A percentile compares a stretch with the other conserved stretches of the same genome.
Evolutionary conservation across 129 eudicot genomes (phyloP).

Genomic region (Kitagawia praeruptora): DNA sequence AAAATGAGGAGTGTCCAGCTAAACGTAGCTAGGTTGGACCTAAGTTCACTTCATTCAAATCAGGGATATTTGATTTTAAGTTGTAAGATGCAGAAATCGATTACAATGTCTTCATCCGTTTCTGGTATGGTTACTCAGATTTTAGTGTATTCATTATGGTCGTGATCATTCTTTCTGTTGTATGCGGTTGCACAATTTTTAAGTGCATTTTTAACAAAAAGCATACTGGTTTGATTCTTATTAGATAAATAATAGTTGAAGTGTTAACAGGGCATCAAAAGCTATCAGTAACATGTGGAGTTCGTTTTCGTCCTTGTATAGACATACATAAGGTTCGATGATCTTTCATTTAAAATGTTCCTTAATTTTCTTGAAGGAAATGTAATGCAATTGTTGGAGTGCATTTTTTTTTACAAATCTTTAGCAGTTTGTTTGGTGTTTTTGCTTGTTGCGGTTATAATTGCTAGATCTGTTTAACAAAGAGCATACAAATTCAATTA

Average conservation of each 20-base stretch:
- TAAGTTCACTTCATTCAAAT: conserved; percentile 12
- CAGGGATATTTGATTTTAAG: conserved; percentile 7
- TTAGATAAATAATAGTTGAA: neutral
- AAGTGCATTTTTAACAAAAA: neutral
- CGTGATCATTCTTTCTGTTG: neutral
- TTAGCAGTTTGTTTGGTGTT: neutral
- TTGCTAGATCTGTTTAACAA: neutral
- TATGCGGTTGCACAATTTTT: neutral
- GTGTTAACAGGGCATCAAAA: conserved; percentile 36
- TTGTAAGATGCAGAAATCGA: conserved; percentile 11
- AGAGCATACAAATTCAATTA: no score
- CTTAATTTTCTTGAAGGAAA: no score
- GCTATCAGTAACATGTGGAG: conserved; percentile 48
- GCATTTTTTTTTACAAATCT: no score
- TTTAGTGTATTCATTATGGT: neutral
- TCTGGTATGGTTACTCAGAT: conserved; percentile 20
- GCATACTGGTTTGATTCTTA: neutral
- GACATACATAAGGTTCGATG: conserved; percentile 80
- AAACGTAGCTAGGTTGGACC: conserved; percentile 11
- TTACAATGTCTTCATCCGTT: conserved; percentile 6
- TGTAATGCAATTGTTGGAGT: neutral
- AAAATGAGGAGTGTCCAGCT: conserved; percentile 15
- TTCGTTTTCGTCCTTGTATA: conserved; percentile 91
- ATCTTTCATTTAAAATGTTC: neutral
- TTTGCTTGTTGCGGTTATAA: neutral